A percentile compares a stretch with the other conserved stretches of the same genome.
These are phyloP conservation scores for Melastoma candidum DNA, from an alignment of 441 rosid species.

Conservation along the genomic window DNA sequence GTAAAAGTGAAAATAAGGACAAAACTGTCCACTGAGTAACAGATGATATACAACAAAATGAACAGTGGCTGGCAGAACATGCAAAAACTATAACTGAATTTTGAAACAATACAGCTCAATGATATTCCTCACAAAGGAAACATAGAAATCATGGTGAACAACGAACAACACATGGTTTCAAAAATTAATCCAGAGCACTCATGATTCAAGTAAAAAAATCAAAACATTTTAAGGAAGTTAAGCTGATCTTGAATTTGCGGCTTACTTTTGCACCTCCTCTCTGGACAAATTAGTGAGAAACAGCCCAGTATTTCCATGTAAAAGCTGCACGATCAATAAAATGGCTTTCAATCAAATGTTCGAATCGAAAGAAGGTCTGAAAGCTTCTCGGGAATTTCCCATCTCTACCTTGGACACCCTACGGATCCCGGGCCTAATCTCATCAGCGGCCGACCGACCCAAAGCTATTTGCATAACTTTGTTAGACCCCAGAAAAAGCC, in stretches of 20 bases:
- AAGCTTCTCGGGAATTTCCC: background rate
- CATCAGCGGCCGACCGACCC: conserved; percentile 85
- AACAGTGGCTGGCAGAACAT: too few relatives aligned
- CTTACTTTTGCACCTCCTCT: conserved; percentile 82
- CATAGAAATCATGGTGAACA: too few relatives aligned
- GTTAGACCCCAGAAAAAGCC: conserved; percentile 95
- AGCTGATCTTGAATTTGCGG: background rate
- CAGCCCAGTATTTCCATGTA: conserved; percentile 81
- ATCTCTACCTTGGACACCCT: conserved; percentile 68
- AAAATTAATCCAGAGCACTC: too few relatives aligned
- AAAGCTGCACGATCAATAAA: conserved; percentile 34
- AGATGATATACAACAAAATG: too few relatives aligned
- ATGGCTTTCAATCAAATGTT: background rate
- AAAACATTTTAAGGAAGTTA: too few relatives aligned
- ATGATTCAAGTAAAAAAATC: too few relatives aligned
- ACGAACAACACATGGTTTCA: too few relatives aligned
- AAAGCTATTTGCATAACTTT: conserved; percentile 96
- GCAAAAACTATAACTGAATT: too few relatives aligned
- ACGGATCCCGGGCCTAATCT: conserved; percentile 57
- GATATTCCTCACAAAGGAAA: too few relatives aligned
- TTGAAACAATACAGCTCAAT: too few relatives aligned
- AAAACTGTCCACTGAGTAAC: too few relatives aligned
- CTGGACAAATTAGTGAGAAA: conserved; percentile 69
- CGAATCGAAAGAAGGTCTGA: background rate
- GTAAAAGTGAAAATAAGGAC: too few relatives aligned